phyloP scores from a whole-genome alignment of 2,329 filamentous ascomycete species.

The Verticillium isaacii region DNA sequence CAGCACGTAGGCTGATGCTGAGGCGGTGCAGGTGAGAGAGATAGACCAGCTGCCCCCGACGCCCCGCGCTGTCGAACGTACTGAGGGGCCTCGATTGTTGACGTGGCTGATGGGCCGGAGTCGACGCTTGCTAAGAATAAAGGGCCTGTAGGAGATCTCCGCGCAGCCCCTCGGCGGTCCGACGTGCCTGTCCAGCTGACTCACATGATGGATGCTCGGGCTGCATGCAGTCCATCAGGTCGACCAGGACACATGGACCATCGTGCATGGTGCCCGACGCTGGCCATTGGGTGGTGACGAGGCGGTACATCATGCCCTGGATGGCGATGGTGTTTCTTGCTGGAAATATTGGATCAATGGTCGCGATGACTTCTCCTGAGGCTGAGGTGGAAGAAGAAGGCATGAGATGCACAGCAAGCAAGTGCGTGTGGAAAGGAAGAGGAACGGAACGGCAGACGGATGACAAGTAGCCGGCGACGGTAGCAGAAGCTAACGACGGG shows the following conservation, averaged over 20 bases:
- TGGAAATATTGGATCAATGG: background rate
- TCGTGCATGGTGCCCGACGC: background rate
- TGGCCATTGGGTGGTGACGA: background rate
- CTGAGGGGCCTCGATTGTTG: background rate
- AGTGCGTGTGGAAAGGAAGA: too few relatives aligned
- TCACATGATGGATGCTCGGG: background rate
- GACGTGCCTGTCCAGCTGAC: background rate
- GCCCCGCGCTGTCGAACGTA: too few relatives aligned
- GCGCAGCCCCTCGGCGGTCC: background rate
- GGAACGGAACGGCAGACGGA: too few relatives aligned
- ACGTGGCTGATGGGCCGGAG: background rate
- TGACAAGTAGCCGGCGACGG: too few relatives aligned
- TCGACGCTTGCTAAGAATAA: background rate
- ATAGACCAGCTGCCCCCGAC: background rate
- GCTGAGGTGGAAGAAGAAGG: background rate
- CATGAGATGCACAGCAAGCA: background rate
- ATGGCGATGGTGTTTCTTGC: background rate
- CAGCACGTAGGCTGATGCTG: background rate
- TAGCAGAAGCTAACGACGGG: too few relatives aligned
- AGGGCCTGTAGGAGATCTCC: background rate
- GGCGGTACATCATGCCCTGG: background rate
- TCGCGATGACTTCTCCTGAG: too few relatives aligned
- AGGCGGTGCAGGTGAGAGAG: background rate
- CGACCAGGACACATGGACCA: background rate
- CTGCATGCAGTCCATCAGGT: background rate